Evolutionary conservation across 176 grass and related monocot genomes (phyloP).

Genomic region (Triticum dicoccoides): DNA sequence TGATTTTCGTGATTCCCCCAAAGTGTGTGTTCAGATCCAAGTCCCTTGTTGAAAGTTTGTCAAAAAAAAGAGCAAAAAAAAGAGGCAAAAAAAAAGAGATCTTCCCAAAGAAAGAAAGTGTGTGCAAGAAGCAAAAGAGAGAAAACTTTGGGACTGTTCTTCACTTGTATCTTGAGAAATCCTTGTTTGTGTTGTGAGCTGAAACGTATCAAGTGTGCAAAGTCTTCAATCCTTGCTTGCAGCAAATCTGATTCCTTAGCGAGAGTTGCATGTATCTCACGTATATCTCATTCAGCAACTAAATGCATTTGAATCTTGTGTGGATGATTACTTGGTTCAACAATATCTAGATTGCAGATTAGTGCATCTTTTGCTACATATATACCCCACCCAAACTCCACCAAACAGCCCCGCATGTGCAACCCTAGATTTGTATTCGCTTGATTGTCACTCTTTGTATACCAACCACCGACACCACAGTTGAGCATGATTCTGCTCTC

Average conservation of each 20-base stretch:
- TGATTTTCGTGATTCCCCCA: not conserved
- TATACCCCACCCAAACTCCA: not conserved
- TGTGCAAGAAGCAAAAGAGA: not conserved
- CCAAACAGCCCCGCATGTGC: not conserved
- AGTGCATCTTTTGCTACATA: not conserved
- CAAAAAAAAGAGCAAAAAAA: not conserved
- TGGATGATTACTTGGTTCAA: not conserved
- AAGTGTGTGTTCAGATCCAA: not conserved
- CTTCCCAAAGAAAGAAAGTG: not conserved
- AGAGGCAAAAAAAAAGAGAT: not conserved
- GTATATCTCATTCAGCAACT: not conserved
- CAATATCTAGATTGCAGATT: not conserved
- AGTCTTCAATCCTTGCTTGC: not conserved
- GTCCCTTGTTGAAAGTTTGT: not conserved
- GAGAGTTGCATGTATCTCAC: no score
- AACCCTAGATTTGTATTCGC: not conserved
- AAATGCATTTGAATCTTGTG: not conserved
- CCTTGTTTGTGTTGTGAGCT: not conserved
- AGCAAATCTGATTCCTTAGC: not conserved
- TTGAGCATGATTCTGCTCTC: not conserved
- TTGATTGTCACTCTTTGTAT: not conserved
- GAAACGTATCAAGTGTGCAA: not conserved
- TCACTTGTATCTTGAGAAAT: not conserved
- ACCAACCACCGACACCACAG: not conserved
- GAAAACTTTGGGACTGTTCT: not conserved